Evolutionary conservation across 1,284 basidiomycete species (phyloP).

Genomic region (Cutaneotrichosporon sp.): DNA sequence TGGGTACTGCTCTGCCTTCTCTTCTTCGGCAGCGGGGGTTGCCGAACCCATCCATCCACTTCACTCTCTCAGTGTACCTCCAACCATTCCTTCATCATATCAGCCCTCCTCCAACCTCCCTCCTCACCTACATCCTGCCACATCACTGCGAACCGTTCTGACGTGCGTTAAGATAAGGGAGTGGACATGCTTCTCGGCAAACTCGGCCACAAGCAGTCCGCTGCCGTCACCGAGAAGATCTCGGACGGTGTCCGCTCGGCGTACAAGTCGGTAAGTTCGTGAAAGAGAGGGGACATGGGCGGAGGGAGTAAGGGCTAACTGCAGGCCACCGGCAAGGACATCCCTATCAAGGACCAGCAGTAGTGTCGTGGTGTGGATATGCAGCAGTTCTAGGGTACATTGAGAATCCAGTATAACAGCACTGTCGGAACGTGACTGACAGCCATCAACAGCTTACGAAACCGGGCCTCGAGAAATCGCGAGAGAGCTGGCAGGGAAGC

Average conservation of each 20-base stretch:
- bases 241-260: conserved; percentile 50
- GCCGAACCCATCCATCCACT: not conserved
- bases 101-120: not conserved
- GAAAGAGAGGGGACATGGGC: not conserved
- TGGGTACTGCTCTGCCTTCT: too few species aligned
- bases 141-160: too few species aligned
- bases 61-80: too few species aligned
- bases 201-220: conserved; percentile 45
- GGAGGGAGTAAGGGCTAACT: conserved; percentile 5
- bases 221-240: conserved; percentile 53
- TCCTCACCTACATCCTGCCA: not conserved
- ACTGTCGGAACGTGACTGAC: too few species aligned
- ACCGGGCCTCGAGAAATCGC: too few species aligned
- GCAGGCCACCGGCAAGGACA: conserved; percentile 46
- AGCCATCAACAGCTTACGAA: too few species aligned
- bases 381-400: not conserved
- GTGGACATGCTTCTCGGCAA: conserved; percentile 39
- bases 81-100: too few species aligned
- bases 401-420: too few species aligned
- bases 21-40: not conserved
- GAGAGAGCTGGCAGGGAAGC: too few species aligned
- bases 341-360: conserved; percentile 42
- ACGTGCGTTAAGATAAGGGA: conserved; percentile 44
- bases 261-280: conserved; percentile 36
- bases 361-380: conserved; percentile 2